Evolutionary conservation across 2,329 filamentous ascomycete species (phyloP).

Genomic region (Madurella fahalii): DNA sequence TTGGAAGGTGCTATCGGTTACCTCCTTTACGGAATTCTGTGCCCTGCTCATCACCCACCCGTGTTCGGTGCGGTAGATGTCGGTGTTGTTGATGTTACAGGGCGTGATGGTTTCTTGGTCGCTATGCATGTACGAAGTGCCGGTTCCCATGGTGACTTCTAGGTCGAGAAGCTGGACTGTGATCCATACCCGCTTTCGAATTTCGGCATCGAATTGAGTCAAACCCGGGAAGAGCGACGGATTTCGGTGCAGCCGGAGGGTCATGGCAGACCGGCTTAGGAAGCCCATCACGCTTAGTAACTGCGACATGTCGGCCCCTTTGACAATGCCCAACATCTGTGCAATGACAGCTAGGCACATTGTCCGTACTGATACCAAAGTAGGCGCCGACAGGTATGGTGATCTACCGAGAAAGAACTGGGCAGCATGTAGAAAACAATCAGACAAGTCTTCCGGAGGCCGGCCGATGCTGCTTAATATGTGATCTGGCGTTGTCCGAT

Average conservation of each 20-base stretch:
- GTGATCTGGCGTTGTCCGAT: conserved; percentile 18
- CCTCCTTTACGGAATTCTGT: neutral
- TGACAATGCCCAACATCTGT: conserved; percentile 24
- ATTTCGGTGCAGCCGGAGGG: conserved; percentile 25
- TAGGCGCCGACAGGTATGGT: conserved; percentile 21
- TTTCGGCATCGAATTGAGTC: conserved; percentile 21
- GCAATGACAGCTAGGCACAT: conserved; percentile 27
- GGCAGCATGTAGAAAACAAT: conserved; percentile 23
- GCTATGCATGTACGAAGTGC: conserved; percentile 18
- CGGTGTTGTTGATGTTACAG: conserved; percentile 20
- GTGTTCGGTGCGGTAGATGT: conserved; percentile 16
- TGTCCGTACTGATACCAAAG: conserved; percentile 24
- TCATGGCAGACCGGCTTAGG: conserved; percentile 19
- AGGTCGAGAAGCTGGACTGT: conserved; percentile 29
- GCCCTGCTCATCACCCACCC: conserved; percentile 17
- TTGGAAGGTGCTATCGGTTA: conserved; percentile 25
- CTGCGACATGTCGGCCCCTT: conserved; percentile 20
- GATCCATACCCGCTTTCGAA: conserved; percentile 24
- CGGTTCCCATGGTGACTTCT: conserved; percentile 26
- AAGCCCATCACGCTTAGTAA: conserved; percentile 26
- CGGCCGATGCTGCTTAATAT: conserved; percentile 20
- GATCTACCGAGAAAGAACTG: conserved; percentile 25
- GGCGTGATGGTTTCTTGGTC: conserved; percentile 24
- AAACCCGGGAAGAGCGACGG: conserved; percentile 16
- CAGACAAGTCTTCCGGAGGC: conserved; percentile 22